phyloP scores from a whole-genome alignment of 257 asterid species.

The Lavandula angustifolia region DNA sequence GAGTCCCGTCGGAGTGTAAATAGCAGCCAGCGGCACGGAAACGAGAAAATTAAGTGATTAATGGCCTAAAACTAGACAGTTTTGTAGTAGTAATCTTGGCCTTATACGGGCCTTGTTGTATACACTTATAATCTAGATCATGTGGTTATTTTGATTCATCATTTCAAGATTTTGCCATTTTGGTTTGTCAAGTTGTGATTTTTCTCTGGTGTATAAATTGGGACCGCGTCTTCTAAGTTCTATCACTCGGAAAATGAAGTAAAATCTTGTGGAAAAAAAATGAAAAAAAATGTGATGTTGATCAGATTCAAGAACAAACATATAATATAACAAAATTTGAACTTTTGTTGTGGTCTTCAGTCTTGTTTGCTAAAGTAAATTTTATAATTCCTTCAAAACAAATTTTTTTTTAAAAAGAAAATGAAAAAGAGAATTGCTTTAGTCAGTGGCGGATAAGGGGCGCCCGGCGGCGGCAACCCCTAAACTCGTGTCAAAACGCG shows the following conservation, averaged over 20 bases:
- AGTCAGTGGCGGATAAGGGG: no score
- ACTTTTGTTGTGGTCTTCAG: neutral
- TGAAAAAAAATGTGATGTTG: no score
- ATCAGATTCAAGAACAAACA: conserved; percentile 8
- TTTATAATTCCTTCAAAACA: no score
- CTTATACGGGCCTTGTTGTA: conserved; percentile 26
- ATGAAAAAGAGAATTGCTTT: no score
- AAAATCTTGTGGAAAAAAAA: no score
- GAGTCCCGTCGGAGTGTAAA: conserved; percentile 31
- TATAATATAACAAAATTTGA: neutral
- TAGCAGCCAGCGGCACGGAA: neutral
- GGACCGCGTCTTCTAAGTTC: no score
- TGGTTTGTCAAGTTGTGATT: no score
- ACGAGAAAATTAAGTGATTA: neutral
- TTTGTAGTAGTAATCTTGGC: conserved; percentile 43
- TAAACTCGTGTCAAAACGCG: no score
- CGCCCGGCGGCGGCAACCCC: no score
- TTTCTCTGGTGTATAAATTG: no score
- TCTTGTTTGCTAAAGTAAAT: conserved; percentile 1
- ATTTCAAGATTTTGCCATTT: neutral
- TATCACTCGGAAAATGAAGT: no score
- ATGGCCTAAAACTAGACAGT: conserved; percentile 33
- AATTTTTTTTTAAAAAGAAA: no score
- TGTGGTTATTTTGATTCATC: conserved; percentile 22
- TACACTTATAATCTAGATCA: conserved; percentile 21